Evolutionary conservation across 2,329 filamentous ascomycete genomes (phyloP), one percentile per base, ranked within the genome.

Genomic region (Cadophora gregata): DNA sequence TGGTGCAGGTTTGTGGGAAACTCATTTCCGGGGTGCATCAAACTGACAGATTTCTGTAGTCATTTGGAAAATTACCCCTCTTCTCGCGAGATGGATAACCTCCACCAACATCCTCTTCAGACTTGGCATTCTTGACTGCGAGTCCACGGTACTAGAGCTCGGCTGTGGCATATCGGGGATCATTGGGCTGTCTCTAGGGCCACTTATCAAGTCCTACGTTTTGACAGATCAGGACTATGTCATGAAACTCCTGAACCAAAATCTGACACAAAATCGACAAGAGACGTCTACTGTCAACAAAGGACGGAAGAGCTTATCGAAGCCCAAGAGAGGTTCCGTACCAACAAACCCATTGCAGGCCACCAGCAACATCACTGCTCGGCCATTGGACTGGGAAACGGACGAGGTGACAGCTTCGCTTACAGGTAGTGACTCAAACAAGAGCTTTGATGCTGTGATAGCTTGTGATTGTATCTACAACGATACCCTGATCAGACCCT

Each of bases 401-500:
- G 84, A 87, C 68, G 78, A 83, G 56, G 83, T 89, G 10, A 85
- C 80, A 27, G 77, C 79, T 12, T 76, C 77, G 16, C 74, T 76
- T 9, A 69, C 69, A 62, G 45, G 77, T 10, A 67, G 51, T 62
- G 67, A 19, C 63, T 76, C 48, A 65, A 74, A 69, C 53, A 75
- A 72, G 74, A 84, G 85, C 65, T 90, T 96, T 71, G 91, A 96
- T 74, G 79, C 88, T 16, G 82, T 98, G 12, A 77, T 98, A 42
- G 93, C 93, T 4, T 97, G 93, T 76, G 96, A 99, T 78, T 97
- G 94, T 78, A 90, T 99, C 72, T 99, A 96, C 82, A 99, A 98
- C 79, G 92, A 97, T 71, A 87, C 91, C 2, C 85, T 98, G 3
- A 87, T 98, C 27, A 81, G 86, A 51, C 93, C 94, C 0, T 86